Conservation (phyloP, 2,329 filamentous ascomycete species). For the Phoma sp. region DNA sequence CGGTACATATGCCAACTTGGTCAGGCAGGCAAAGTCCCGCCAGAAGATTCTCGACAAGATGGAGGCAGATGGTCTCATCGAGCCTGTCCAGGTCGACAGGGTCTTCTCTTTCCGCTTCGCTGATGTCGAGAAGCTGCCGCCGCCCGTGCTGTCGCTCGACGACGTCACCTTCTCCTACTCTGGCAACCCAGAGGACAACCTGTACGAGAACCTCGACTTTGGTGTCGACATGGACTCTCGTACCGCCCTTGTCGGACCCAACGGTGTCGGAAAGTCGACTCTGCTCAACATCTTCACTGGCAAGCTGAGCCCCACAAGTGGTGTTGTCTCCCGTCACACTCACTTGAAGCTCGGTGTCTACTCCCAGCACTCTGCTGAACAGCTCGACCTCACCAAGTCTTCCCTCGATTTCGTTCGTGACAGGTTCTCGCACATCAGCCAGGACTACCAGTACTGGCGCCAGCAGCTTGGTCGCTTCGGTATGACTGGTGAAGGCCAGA, state of each 20-base stretch:
- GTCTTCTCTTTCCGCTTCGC: slow-evolving; percentile 99
- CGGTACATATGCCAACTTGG: slow-evolving; percentile 99
- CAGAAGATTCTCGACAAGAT: slow-evolving; percentile 99
- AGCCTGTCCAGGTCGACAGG: slow-evolving; percentile 82
- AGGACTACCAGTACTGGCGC: slow-evolving; percentile 99
- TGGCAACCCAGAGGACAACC: slow-evolving; percentile 83
- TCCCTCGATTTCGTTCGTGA: slow-evolving; percentile 97
- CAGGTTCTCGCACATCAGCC: slow-evolving; percentile 85
- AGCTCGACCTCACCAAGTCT: slow-evolving; percentile 97
- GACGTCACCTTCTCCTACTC: slow-evolving; percentile 98
- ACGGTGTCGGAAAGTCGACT: slow-evolving; percentile 99
- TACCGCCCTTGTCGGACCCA: slow-evolving; percentile 94
- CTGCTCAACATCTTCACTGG: slow-evolving; percentile 95
- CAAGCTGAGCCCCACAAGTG: slow-evolving; percentile 83
- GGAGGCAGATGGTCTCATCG: slow-evolving; percentile 98
- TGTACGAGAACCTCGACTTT: slow-evolving; percentile 96
- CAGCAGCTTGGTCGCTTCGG: slow-evolving; percentile 96
- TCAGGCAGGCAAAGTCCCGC: slow-evolving; percentile 96
- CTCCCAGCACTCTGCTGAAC: slow-evolving; percentile 97
- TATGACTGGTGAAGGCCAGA: slow-evolving; percentile 90
- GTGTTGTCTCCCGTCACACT: slow-evolving; percentile 87
- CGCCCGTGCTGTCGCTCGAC: slow-evolving; percentile 94
- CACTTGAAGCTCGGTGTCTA: slow-evolving; percentile 98
- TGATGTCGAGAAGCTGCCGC: slow-evolving; percentile 98
- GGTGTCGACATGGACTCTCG: slow-evolving; percentile 99